Evolutionary conservation across 768 basidiomycete genomes (phyloP), one percentile per base, ranked within the genome.

Genomic region (Leucocoprinus sp.): DNA sequence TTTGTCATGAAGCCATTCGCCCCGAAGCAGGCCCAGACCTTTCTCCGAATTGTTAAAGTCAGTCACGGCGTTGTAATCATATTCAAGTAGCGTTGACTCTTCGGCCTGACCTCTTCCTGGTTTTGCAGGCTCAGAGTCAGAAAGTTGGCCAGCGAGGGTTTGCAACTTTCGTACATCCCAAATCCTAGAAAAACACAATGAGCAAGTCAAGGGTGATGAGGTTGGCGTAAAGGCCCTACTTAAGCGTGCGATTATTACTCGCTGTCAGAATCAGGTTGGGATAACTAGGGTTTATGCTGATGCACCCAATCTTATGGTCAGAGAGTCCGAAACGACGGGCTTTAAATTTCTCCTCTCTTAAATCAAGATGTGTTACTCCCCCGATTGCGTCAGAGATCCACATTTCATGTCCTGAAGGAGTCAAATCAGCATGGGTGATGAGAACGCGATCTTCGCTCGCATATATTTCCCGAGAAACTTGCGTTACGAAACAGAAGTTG

Each of bases 301-400:
- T 68, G 47, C 74, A 79, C 5, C 89, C 89, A 52, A 92, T 82
- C 57, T 91, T 91, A 45, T 74, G 67, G 11, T 80, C 72, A 3
- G 84, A 82, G 8, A 90, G 60, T 28, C 67, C 74, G 52, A 84
- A 88, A 62, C 82, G 68, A 35, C 73, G 69, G 4, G 72, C 70
- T 27, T 74, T 74, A 1, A 69, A 68, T 50, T 68, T 72, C 37
- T 70, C 66, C 56, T 85, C 73, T 12, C 89, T 80, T 28, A 90
- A 64, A 59, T 92, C 89, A 17, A 86, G 62, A 50, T 87, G 88
- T 5, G 83, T 85, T 4, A 78, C 67, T 18, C 86, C 82, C 12
- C 89, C 89, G 5, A 62, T 52, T 2, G 66, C 71, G 58, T 92
- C 89, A 1, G 86, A 85, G 43, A 91, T 72, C 89, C 89, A 92